Conservation (phyloP, 2,329 filamentous ascomycete genomes). For the Beauveria sp. region DNA sequence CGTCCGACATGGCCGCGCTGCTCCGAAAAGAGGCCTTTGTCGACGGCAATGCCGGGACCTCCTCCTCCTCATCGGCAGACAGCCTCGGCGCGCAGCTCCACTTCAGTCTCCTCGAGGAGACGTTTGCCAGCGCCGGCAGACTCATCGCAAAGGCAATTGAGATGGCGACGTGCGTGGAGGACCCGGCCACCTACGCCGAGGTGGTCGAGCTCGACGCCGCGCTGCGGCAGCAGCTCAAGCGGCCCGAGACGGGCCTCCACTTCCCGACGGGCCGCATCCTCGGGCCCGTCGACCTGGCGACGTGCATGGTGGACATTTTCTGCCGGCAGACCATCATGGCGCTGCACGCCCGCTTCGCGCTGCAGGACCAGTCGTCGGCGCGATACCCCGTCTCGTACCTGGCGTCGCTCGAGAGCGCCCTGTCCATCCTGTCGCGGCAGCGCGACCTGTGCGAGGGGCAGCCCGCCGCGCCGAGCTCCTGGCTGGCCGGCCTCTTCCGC, state of each 20-base stretch:
- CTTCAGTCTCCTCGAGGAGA: background rate
- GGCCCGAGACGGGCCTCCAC: constrained; percentile 5
- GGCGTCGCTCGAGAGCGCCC: constrained; percentile 11
- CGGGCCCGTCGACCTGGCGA: constrained; percentile 4
- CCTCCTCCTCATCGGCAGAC: background rate
- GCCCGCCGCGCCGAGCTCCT: background rate
- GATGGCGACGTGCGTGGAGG: background rate
- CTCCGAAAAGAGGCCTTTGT: background rate
- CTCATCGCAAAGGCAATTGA: constrained; percentile 3
- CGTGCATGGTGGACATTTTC: constrained; percentile 12
- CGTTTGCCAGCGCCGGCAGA: background rate
- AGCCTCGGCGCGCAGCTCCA: background rate
- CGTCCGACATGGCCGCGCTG: background rate
- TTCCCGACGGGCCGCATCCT: background rate
- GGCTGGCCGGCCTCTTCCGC: constrained; percentile 11
- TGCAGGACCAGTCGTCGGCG: background rate
- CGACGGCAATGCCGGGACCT: background rate
- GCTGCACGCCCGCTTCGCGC: constrained; percentile 10
- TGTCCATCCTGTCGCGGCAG: constrained; percentile 9
- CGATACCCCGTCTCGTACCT: constrained; percentile 10
- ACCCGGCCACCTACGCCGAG: background rate
- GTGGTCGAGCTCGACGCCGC: constrained; percentile 9
- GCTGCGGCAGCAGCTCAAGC: constrained; percentile 5
- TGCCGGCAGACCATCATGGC: constrained; percentile 11
- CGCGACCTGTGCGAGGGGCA: constrained; percentile 8